Evolutionary conservation across 2,329 filamentous ascomycete species (phyloP), one percentile per base, ranked within the genome.

Genomic region (Aspergillus texensis): DNA sequence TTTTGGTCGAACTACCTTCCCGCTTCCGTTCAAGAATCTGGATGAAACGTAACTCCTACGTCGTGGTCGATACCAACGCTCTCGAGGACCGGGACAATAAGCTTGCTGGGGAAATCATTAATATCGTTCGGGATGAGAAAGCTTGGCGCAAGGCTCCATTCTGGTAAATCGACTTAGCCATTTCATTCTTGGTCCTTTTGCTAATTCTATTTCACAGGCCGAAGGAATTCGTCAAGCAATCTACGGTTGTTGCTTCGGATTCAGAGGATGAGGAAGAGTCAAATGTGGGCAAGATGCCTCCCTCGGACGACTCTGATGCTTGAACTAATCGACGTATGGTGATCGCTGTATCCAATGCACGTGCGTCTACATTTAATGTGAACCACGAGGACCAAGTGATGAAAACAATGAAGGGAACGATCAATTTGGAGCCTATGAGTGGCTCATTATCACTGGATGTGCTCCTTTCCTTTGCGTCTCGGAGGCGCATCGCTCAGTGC

Each of bases 21-120:
- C 88, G 89, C 46, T 97, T 98, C 76, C 91, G 94, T 65, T 95
- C 92, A 68, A 95, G 92, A 2, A 92, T 98, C 67, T 98, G 93
- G 92, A 91, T 98, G 77, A 94, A 91, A 78, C 89, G 93, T 21
- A 91, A 93, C 34, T 92, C 93, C 0, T 98, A 90, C 77, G 93
- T 97, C 34, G 80, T 98, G 12, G 85, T 97, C 16, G 91, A 98
- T 68, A 90, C 87, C 28, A 83, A 84, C 34, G 83, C 86, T 2
- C 82, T 89, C 43, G 87, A 88, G 32, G 87, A 85, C 28, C 81
- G 89, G 58, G 89, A 90, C 52, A 93, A 93, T 71, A 93, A 93
- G 77, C 86, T 96, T 14, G 85, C 87, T 58, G 95, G 94, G 16
- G 92, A 97, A 78, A 97, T 99, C 71, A 85, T 96, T 69, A 97